Percentiles rank a stretch among this genome's conserved stretches.
Evolutionary conservation across 371 early-diverging fungal species (phyloP).

Genomic region (Actinomucor elegans): DNA sequence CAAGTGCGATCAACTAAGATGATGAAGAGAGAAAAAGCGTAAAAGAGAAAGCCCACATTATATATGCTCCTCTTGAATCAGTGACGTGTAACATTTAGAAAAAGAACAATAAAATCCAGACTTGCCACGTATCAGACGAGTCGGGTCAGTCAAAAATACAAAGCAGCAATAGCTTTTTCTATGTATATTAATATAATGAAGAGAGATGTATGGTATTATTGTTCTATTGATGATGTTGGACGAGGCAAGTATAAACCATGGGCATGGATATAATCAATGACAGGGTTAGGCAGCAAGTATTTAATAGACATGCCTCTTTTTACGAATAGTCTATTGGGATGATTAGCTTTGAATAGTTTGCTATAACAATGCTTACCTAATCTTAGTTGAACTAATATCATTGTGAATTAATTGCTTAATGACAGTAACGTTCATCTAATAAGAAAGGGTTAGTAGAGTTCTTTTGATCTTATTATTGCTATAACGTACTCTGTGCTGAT

Average conservation of each 20-base stretch:
- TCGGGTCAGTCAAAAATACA: too few relatives aligned
- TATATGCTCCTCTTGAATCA: conserved; percentile 2
- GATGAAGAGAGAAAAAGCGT: neutral
- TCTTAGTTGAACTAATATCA: conserved; percentile 95
- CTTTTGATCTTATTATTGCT: neutral
- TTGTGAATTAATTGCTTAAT: conserved; percentile 96
- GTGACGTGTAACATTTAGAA: conserved; percentile 2
- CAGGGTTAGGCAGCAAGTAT: conserved; percentile 90
- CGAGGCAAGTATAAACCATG: conserved; percentile 65
- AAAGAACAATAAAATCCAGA: too few relatives aligned
- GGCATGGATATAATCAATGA: conserved; percentile 85
- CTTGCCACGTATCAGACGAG: too few relatives aligned
- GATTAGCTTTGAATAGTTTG: neutral
- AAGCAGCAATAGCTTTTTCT: too few relatives aligned
- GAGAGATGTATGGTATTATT: neutral
- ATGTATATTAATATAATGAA: too few relatives aligned
- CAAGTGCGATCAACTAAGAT: neutral
- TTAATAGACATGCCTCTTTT: conserved; percentile 93
- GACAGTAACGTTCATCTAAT: conserved; percentile 82
- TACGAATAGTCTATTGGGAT: conserved; percentile 77
- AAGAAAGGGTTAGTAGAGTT: neutral
- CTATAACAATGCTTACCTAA: conserved; percentile 62
- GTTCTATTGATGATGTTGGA: neutral
- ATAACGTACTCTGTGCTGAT: conserved; percentile 73
- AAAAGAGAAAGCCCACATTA: neutral